Conservation (phyloP, 163 green algal species). For the Coccomyxa subellipsoidea region DNA sequence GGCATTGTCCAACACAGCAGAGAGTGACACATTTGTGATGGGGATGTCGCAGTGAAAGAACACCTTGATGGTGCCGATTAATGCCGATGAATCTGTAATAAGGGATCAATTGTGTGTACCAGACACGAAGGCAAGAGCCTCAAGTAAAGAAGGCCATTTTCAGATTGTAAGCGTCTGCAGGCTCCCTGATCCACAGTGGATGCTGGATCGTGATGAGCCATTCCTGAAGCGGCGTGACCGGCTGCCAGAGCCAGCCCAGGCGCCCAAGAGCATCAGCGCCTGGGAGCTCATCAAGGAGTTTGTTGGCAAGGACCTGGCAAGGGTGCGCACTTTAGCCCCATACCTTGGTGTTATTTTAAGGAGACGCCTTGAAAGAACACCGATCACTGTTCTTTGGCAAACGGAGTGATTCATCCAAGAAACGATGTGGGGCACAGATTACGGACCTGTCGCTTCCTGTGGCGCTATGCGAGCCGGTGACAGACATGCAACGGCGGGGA, state of each 20-base stretch:
- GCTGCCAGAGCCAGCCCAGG: constrained; percentile 59
- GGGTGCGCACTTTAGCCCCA: constrained; percentile 18
- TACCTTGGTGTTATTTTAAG: neutral
- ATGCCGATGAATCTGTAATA: no score
- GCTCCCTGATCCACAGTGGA: neutral
- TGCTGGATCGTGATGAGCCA: constrained; percentile 13
- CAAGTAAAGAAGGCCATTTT: neutral
- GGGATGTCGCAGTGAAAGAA: no score
- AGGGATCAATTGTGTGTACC: no score
- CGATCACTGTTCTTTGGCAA: no score
- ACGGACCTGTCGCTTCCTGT: constrained; percentile 63
- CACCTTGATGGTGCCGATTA: no score
- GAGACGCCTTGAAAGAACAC: no score
- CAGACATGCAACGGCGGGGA: constrained; percentile 60
- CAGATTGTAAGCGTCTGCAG: neutral
- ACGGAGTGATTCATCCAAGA: neutral
- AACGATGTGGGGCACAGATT: neutral
- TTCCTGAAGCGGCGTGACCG: constrained; percentile 32
- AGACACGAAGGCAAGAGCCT: no score
- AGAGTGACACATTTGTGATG: no score
- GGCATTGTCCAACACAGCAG: neutral
- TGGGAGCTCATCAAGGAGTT: constrained; percentile 80
- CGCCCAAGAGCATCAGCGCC: constrained; percentile 59
- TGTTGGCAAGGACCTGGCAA: constrained; percentile 75
- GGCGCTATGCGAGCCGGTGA: constrained; percentile 87